These are phyloP conservation scores for Solanum lycopersicoides DNA, from an alignment of 257 asterid genomes.

Conservation along the genomic window DNA sequence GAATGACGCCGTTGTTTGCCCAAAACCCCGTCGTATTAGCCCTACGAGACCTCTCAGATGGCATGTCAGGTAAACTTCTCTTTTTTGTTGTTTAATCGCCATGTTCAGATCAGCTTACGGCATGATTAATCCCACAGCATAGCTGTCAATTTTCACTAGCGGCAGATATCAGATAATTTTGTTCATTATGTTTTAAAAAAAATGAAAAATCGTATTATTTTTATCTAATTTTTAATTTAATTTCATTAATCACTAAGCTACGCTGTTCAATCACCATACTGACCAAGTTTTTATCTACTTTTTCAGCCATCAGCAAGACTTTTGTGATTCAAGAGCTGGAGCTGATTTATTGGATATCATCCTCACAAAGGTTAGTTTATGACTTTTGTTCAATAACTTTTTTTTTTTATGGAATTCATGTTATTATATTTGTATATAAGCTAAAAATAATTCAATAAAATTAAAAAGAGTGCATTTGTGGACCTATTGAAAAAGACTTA, in stretches of 20 bases:
- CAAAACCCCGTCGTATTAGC: conserved; percentile 78
- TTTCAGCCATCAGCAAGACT: conserved; percentile 69
- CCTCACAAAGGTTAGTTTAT: conserved; percentile 42
- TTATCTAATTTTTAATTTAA: neutral
- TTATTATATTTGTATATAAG: neutral
- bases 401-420: neutral
- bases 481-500: neutral
- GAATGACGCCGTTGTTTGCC: conserved; percentile 70
- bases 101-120: neutral
- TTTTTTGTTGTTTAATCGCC: too few species aligned
- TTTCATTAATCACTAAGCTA: neutral
- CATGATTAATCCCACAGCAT: neutral
- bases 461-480: neutral
- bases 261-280: neutral
- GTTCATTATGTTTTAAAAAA: neutral
- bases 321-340: conserved; percentile 71
- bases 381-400: neutral
- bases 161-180: neutral
- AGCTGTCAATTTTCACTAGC: neutral
- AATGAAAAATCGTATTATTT: too few species aligned
- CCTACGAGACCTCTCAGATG: conserved; percentile 48
- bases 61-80: conserved; percentile 47
- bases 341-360: conserved; percentile 76
- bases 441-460: neutral
- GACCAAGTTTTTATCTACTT: neutral